A percentile compares a stretch with the other conserved stretches of the same genome.
phyloP scores from a whole-genome alignment of 352 stramenopile genomes.

The Phytopythium boreale region DNA sequence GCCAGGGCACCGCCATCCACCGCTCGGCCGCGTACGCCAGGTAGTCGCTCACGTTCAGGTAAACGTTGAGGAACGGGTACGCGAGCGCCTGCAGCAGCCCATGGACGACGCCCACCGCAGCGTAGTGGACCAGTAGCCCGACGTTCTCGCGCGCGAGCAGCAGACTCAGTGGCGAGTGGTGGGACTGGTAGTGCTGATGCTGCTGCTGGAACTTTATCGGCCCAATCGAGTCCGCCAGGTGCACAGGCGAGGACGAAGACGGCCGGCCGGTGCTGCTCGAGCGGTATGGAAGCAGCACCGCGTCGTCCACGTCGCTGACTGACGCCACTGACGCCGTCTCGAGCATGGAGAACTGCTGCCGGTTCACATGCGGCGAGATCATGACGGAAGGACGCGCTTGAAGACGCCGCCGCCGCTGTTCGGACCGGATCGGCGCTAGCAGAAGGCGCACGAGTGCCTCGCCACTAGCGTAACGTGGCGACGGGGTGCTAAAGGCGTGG shows the following conservation, averaged over 20 bases:
- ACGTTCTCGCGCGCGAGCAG: slow-evolving; percentile 38
- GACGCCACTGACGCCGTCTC: slow-evolving; percentile 26
- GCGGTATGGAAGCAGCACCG: slow-evolving; percentile 26
- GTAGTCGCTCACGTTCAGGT: slow-evolving; percentile 73
- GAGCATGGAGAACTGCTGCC: slow-evolving; percentile 35
- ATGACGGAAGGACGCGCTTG: not conserved
- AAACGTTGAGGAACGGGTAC: slow-evolving; percentile 73
- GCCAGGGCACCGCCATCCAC: slow-evolving; percentile 56
- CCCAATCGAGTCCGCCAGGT: slow-evolving; percentile 25
- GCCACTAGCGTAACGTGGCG: not conserved
- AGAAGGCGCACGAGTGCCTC: not conserved
- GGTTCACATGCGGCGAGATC: slow-evolving; percentile 11
- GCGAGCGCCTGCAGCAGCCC: slow-evolving; percentile 50
- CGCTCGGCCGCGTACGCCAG: slow-evolving; percentile 46
- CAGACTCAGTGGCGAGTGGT: slow-evolving; percentile 2
- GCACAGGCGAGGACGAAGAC: slow-evolving; percentile 22
- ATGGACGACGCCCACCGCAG: slow-evolving; percentile 42
- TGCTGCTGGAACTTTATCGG: slow-evolving; percentile 3
- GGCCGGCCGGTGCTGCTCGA: slow-evolving; percentile 13
- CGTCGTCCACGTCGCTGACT: slow-evolving; percentile 19
- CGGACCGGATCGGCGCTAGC: not conserved
- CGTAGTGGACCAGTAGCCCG: slow-evolving; percentile 55
- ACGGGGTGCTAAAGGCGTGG: not conserved
- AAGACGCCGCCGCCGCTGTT: not conserved
- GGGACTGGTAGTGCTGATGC: not conserved